phyloP scores from a whole-genome alignment of 805 yeast species.

The Teunomyces atbi region DNA sequence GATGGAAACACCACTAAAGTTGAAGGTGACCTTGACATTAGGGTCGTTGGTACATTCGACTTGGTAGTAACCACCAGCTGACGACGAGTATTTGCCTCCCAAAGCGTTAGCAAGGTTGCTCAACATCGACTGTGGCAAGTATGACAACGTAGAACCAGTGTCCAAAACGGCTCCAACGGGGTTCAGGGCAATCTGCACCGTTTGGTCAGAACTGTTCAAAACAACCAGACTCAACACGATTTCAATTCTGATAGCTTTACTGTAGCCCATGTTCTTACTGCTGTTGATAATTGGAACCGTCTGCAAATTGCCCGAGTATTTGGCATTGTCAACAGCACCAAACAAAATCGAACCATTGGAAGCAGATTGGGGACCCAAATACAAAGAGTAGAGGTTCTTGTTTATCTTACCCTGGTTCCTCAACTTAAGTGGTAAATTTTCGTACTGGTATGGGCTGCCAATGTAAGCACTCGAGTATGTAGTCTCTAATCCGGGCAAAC shows the following conservation, averaged over 20 bases:
- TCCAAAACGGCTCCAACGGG: constrained; percentile 28
- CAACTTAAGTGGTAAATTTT: constrained; percentile 38
- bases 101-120: constrained; percentile 33
- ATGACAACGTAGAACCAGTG: constrained; percentile 38
- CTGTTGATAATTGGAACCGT: constrained; percentile 45
- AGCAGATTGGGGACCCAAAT: constrained; percentile 26
- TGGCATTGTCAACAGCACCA: constrained; percentile 45
- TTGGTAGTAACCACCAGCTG: constrained; percentile 44
- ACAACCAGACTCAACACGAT: constrained; percentile 44
- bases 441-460: constrained; percentile 25
- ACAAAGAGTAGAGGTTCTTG: constrained; percentile 36
- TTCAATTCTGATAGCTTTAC: constrained; percentile 45
- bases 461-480: constrained; percentile 34
- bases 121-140: constrained; percentile 41
- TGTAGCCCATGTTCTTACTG: constrained; percentile 26
- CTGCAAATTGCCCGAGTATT: constrained; percentile 31
- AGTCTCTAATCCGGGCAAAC: constrained; percentile 65
- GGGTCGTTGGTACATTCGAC: constrained; percentile 38
- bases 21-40: constrained; percentile 36
- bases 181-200: constrained; percentile 16
- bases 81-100: constrained; percentile 40
- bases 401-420: constrained; percentile 30
- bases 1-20: constrained; percentile 59
- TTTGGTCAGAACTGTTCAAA: constrained; percentile 12
- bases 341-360: constrained; percentile 35